Percentiles rank a stretch among this genome's conserved stretches.
phyloP scores from a whole-genome alignment of 208 protist genomes.

The Leptomonas pyrrhocoris region DNA sequence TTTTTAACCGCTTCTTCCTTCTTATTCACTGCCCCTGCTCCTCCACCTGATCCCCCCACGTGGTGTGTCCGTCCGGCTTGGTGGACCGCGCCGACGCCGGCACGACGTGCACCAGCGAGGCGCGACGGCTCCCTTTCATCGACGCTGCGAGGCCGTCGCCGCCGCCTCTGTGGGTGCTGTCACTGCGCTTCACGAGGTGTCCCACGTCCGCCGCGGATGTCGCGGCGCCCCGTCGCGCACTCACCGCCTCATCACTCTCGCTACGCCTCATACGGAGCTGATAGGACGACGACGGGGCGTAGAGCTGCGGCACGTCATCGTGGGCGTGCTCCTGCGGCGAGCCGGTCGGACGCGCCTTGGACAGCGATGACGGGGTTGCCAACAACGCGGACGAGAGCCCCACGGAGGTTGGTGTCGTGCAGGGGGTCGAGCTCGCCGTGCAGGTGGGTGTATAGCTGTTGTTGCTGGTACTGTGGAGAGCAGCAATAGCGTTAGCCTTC shows the following conservation, averaged over 20 bases:
- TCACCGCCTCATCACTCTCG: constrained; percentile 4
- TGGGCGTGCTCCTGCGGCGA: not conserved
- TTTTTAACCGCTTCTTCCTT: not conserved
- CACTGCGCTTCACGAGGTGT: not conserved
- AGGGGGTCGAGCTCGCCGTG: not conserved
- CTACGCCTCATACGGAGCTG: not conserved
- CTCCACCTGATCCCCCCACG: constrained; percentile 6
- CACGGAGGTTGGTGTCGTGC: not conserved
- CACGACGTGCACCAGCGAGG: constrained; percentile 13
- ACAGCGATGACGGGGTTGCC: not conserved
- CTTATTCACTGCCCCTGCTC: not conserved
- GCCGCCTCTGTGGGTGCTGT: no score
- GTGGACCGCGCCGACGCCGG: constrained; percentile 11
- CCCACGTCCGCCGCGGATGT: not conserved
- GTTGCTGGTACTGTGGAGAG: no score
- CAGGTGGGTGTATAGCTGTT: no score
- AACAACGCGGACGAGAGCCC: not conserved
- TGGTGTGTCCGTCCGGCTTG: constrained; percentile 10
- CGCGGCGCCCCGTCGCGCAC: not conserved
- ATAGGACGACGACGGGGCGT: no score
- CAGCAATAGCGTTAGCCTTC: no score
- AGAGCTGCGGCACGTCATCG: not conserved
- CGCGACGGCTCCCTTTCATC: no score
- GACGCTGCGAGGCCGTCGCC: no score
- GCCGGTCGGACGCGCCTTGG: not conserved